These are phyloP conservation scores for Marasmius sp. DNA, from an alignment of 1,284 basidiomycete species.

Conservation along the genomic window DNA sequence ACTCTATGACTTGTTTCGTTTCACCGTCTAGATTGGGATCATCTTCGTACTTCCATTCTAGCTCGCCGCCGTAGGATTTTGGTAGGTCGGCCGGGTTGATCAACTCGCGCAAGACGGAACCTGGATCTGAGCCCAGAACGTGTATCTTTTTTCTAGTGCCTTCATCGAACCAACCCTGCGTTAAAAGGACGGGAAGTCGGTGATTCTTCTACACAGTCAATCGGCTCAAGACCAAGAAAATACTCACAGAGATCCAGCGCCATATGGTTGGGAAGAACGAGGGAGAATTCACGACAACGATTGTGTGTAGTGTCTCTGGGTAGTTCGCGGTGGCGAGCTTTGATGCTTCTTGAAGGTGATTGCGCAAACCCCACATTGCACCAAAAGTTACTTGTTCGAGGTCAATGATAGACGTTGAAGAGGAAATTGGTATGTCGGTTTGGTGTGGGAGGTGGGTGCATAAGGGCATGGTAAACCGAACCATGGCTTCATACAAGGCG, in stretches of 20 bases:
- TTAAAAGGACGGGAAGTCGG: not conserved
- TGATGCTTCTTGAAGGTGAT: slow-evolving; percentile 72
- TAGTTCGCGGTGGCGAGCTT: slow-evolving; percentile 75
- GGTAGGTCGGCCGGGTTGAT: slow-evolving; percentile 62
- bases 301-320: slow-evolving; percentile 68
- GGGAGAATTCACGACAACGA: slow-evolving; percentile 73
- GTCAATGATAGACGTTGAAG: slow-evolving; percentile 74
- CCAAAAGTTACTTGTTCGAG: slow-evolving; percentile 58
- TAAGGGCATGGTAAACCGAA: slow-evolving; percentile 60
- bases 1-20: slow-evolving; percentile 37
- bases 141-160: slow-evolving; percentile 72
- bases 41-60: slow-evolving; percentile 67
- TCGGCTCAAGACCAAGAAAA: no score
- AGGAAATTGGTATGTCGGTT: slow-evolving; percentile 57
- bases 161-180: slow-evolving; percentile 73
- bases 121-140: slow-evolving; percentile 14
- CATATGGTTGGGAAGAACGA: slow-evolving; percentile 76
- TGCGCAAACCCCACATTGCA: slow-evolving; percentile 66
- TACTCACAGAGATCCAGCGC: slow-evolving; percentile 63
- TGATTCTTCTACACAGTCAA: no score
- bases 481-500: slow-evolving; percentile 67
- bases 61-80: slow-evolving; percentile 61
- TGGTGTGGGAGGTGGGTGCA: slow-evolving; percentile 64
- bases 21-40: slow-evolving; percentile 59
- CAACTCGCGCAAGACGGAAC: slow-evolving; percentile 43